Evolutionary conservation across 495 filamentous ascomycete genomes (phyloP), one percentile per base, ranked within the genome.

Genomic region (Aspergillus campestris): DNA sequence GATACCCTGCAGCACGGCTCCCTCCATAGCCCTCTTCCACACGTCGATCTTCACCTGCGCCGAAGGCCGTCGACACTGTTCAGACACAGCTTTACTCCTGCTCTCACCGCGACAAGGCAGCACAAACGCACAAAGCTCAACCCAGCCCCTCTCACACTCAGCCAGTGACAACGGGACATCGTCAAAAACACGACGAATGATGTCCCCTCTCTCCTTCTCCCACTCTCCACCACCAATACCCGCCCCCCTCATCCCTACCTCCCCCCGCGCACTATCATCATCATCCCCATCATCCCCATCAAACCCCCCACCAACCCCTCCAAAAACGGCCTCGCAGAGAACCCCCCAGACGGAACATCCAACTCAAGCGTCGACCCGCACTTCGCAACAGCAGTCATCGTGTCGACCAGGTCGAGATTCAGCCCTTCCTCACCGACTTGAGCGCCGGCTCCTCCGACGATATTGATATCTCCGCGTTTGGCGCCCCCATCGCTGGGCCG

Each of bases 281-380:
- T 7, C 35, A 30, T 32, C 14, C 44, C 44, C 49, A 33, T 32
- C 47, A 13, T 51, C 57, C 13, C 40, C 46, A 31, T 59, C 66
- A 50, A 58, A 75, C 27, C 43, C 5, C 52, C 52, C 42, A 75
- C 39, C n/a, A 41, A 52, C 38, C 57, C 55, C 42, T 59, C 57
- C 15, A 76, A 32, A 32, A 69, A 63, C 6, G 55, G 51, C 5
- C 55, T 34, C 1, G 60, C 66, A 4, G 66, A 59, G 44, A 67
- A 65, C 2, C 61, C 69, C 8, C 52, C 64, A 7, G 49, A 37
- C 0, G 67, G 61, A 4, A 41, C 50, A 34, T 66, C 57, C 27
- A 87, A 61, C 61, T 92, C 88, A 10, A 94, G 73, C 7, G 84
- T 91, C 37, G 85, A 81, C 33, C 78, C 73, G 51, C 84, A 80